phyloP scores from a whole-genome alignment of 2,329 filamentous ascomycete genomes.

The Botrytis paeoniae region DNA sequence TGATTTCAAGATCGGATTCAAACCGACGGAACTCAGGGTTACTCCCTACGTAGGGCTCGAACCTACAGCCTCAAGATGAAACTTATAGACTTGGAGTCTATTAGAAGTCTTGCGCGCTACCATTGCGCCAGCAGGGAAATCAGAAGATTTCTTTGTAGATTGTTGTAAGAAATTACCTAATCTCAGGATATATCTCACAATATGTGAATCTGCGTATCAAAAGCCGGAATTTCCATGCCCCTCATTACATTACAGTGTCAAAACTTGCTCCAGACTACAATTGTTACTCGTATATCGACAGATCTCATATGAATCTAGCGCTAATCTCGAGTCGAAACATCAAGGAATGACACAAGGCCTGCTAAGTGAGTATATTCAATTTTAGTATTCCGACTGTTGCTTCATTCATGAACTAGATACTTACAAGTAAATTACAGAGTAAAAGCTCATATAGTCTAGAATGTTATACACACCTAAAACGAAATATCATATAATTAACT shows the following conservation, averaged over 20 bases:
- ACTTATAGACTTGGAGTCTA: no score
- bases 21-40: neutral
- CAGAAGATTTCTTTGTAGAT: neutral
- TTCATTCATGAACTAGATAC: neutral
- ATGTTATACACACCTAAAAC: no score
- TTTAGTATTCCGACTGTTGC: neutral
- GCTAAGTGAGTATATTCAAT: neutral
- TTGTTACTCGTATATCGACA: no score
- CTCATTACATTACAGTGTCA: no score
- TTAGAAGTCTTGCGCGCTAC: constrained; percentile 16
- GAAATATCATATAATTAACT: no score
- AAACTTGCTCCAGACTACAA: neutral
- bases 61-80: neutral
- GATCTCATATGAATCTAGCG: neutral
- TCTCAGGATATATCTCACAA: fast-evolving
- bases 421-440: neutral
- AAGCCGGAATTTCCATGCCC: no score
- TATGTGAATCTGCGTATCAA: fast-evolving
- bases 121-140: constrained; percentile 18
- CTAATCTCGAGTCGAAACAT: neutral
- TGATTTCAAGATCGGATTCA: fast-evolving
- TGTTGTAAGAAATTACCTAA: fast-evolving
- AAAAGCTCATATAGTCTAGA: neutral
- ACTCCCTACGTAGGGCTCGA: constrained; percentile 8
- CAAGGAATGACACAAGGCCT: no score